Percentiles rank a stretch among this genome's conserved stretches.
phyloP scores from a whole-genome alignment of 306 rosid species.

The Sicyos baderoa region DNA sequence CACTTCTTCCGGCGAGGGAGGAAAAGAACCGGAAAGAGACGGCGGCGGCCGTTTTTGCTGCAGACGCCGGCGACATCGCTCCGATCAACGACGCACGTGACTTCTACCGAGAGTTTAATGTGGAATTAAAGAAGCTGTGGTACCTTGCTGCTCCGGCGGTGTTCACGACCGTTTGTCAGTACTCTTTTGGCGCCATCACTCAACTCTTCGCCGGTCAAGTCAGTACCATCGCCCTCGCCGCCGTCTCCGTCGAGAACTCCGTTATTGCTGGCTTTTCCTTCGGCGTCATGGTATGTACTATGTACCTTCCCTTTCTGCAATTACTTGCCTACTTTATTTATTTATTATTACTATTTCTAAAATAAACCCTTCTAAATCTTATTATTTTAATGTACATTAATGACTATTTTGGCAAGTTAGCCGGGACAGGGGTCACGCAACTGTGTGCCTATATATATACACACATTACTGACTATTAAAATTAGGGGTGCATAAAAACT shows the following conservation, averaged over 20 bases:
- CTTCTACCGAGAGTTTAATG: slow-evolving; percentile 40
- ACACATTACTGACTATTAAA: too few species aligned
- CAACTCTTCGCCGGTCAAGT: slow-evolving; percentile 80
- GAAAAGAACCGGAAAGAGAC: neutral
- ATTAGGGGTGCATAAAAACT: too few species aligned
- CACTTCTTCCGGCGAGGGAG: slow-evolving; percentile 18
- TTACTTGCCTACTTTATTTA: too few species aligned
- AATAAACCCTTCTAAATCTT: too few species aligned
- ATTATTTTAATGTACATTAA: too few species aligned
- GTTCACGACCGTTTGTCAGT: slow-evolving; percentile 68
- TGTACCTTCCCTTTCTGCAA: neutral
- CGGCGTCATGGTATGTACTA: slow-evolving; percentile 57
- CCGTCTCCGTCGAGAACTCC: slow-evolving; percentile 76
- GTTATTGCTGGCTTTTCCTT: slow-evolving; percentile 90
- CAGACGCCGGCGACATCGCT: slow-evolving; percentile 50
- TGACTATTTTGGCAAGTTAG: too few species aligned
- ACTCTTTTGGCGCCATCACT: slow-evolving; percentile 83
- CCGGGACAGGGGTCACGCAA: too few species aligned
- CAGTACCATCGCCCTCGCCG: slow-evolving; percentile 64
- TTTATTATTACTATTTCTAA: too few species aligned
- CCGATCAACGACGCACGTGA: slow-evolving; percentile 31
- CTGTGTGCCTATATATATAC: too few species aligned
- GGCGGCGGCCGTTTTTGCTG: slow-evolving; percentile 29
- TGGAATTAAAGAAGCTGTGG: slow-evolving; percentile 70
- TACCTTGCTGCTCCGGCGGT: slow-evolving; percentile 88